These are phyloP conservation scores for Elsinoe arachidis DNA, from an alignment of 2,329 filamentous ascomycete species.

Conservation along the genomic window DNA sequence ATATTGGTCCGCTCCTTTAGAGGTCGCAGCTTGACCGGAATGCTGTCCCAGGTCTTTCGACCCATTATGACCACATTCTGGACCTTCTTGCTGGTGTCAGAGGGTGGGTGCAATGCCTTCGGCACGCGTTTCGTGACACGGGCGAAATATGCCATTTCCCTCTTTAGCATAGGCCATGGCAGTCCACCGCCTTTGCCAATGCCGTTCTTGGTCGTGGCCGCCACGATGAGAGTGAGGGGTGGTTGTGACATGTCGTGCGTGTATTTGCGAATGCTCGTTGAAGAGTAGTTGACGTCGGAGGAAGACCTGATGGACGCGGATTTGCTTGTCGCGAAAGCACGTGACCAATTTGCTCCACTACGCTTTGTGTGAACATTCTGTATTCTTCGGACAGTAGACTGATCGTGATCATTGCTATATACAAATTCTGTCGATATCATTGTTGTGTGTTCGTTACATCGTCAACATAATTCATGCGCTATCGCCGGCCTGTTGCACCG, in stretches of 20 bases:
- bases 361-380: neutral
- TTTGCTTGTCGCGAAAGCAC: neutral
- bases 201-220: constrained; percentile 78
- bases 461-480: neutral
- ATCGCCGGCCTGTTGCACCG: neutral
- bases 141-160: constrained; percentile 93
- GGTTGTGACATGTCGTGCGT: constrained; percentile 11
- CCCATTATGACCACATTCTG: constrained; percentile 82
- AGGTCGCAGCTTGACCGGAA: constrained; percentile 70
- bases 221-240: constrained; percentile 76
- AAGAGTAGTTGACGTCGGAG: constrained; percentile 9
- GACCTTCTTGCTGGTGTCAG: constrained; percentile 12
- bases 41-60: constrained; percentile 90
- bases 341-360: neutral
- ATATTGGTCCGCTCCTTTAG: constrained; percentile 74
- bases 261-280: neutral
- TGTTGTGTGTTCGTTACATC: neutral
- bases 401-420: neutral
- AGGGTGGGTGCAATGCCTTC: constrained; percentile 28
- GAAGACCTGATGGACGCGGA: neutral
- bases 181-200: constrained; percentile 73
- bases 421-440: neutral
- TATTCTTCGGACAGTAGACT: too few species aligned
- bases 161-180: constrained; percentile 80
- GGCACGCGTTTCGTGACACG: constrained; percentile 68